Conservation (phyloP, 2,329 filamentous ascomycete genomes). For the Claviceps sorghi region DNA sequence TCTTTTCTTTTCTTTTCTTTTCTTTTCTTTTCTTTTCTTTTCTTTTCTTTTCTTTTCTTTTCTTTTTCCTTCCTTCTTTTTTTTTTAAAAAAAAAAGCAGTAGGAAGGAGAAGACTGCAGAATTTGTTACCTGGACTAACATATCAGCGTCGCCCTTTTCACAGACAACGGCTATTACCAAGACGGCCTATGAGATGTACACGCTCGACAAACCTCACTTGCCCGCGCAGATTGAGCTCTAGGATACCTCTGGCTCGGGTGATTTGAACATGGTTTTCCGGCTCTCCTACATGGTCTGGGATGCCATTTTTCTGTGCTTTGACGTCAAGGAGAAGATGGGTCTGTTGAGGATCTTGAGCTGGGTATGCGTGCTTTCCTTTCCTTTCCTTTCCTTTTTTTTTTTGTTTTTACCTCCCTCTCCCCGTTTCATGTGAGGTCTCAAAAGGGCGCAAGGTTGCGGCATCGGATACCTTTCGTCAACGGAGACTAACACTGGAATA, state of each 20-base stretch:
- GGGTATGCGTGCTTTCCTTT: conserved; percentile 14
- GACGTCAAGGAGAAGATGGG: conserved; percentile 21
- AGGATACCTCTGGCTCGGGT: conserved; percentile 26
- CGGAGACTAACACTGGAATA: neutral
- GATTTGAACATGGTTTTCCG: conserved; percentile 21
- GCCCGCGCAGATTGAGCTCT: conserved; percentile 20
- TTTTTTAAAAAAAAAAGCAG: no score
- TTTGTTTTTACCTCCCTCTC: neutral
- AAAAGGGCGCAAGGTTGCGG: no score
- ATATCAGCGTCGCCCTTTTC: neutral
- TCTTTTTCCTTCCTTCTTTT: no score
- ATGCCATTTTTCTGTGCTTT: conserved; percentile 25
- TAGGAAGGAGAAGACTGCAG: no score
- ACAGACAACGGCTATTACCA: conserved; percentile 18
- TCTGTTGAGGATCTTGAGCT: conserved; percentile 20
- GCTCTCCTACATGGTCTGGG: conserved; percentile 22
- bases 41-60: no score
- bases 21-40: no score
- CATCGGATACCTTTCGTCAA: neutral
- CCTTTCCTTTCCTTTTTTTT: neutral
- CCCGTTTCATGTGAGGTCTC: neutral
- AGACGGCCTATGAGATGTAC: conserved; percentile 23
- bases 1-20: no score
- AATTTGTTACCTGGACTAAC: neutral
- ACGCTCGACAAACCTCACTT: conserved; percentile 12